Evolutionary conservation across 2,329 filamentous ascomycete genomes (phyloP).

Genomic region (Aspergillus clavatus): DNA sequence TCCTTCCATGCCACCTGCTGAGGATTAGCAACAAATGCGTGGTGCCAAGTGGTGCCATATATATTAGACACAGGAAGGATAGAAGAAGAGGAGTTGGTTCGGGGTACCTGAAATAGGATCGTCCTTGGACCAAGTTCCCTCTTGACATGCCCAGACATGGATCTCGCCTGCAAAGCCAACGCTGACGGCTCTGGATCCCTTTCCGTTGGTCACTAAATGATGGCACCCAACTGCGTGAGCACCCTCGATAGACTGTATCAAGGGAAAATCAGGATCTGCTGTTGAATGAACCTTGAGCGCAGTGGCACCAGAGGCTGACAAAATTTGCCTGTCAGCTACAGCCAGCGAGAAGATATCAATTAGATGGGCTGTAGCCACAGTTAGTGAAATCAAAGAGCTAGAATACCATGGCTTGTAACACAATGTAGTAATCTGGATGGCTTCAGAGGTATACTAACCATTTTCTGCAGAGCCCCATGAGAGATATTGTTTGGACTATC

Average conservation of each 20-base stretch:
- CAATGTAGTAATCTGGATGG: no score
- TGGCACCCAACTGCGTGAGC: slow-evolving; percentile 89
- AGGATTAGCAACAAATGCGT: slow-evolving; percentile 6
- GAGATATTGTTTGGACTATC: slow-evolving; percentile 97
- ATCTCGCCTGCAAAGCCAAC: slow-evolving; percentile 87
- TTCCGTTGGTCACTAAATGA: slow-evolving; percentile 68
- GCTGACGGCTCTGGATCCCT: slow-evolving; percentile 70
- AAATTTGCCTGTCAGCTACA: slow-evolving; percentile 64
- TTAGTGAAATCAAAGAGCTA: no score
- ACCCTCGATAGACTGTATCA: slow-evolving; percentile 71
- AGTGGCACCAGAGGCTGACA: slow-evolving; percentile 82
- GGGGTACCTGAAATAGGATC: slow-evolving; percentile 41
- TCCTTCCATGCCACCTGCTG: slow-evolving; percentile 46
- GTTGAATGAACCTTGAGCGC: slow-evolving; percentile 77
- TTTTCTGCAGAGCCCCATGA: slow-evolving; percentile 86
- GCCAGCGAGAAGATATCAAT: slow-evolving; percentile 82
- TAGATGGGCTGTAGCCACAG: slow-evolving; percentile 59
- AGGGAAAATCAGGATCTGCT: slow-evolving; percentile 63
- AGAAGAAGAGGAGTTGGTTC: slow-evolving; percentile 13
- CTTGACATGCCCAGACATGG: slow-evolving; percentile 68
- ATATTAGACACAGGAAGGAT: slow-evolving; percentile 4
- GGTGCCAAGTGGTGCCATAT: slow-evolving; percentile 7
- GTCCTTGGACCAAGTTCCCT: slow-evolving; percentile 52
- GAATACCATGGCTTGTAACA: no score
- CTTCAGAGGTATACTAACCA: slow-evolving; percentile 53